Percentiles rank a stretch among this genome's conserved stretches.
Conservation (phyloP, 2,329 filamentous ascomycete species). For the Gremmenia infestans region DNA sequence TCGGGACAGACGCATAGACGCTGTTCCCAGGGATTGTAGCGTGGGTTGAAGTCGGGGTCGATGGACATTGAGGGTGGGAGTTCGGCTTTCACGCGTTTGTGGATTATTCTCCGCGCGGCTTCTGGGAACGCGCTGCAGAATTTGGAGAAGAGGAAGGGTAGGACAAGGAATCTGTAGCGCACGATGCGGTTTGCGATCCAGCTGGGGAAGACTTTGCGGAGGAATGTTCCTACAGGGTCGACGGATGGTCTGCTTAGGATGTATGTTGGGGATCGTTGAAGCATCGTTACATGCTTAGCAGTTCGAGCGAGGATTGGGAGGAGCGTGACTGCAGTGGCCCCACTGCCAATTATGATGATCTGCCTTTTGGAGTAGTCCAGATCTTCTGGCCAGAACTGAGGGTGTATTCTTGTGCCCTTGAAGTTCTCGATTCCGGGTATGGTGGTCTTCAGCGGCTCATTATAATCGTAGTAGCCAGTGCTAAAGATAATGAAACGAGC, state of each 20-base stretch:
- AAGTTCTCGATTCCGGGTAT: conserved; percentile 58
- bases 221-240: conserved; percentile 13
- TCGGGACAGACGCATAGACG: conserved; percentile 63
- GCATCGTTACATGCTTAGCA: conserved; percentile 66
- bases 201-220: conserved; percentile 36
- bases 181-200: conserved; percentile 37
- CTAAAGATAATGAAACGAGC: conserved; percentile 51
- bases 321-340: conserved; percentile 75
- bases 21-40: conserved; percentile 67
- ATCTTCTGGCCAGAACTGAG: conserved; percentile 68
- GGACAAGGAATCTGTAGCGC: conserved; percentile 46
- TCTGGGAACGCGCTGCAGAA: conserved; percentile 50
- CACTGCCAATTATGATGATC: conserved; percentile 45
- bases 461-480: conserved; percentile 61
- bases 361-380: conserved; percentile 58
- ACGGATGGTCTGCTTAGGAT: conserved; percentile 45
- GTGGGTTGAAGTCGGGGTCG: conserved; percentile 60
- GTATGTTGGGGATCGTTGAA: conserved; percentile 74
- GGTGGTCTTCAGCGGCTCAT: conserved; percentile 44
- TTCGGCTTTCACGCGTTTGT: conserved; percentile 38
- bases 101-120: conserved; percentile 44
- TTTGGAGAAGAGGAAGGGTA: conserved; percentile 43
- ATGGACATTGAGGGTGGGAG: conserved; percentile 51
- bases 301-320: conserved; percentile 63
- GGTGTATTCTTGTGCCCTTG: conserved; percentile 56